Conservation (phyloP, 768 basidiomycete genomes). For the Pisolithus marmoratus region DNA sequence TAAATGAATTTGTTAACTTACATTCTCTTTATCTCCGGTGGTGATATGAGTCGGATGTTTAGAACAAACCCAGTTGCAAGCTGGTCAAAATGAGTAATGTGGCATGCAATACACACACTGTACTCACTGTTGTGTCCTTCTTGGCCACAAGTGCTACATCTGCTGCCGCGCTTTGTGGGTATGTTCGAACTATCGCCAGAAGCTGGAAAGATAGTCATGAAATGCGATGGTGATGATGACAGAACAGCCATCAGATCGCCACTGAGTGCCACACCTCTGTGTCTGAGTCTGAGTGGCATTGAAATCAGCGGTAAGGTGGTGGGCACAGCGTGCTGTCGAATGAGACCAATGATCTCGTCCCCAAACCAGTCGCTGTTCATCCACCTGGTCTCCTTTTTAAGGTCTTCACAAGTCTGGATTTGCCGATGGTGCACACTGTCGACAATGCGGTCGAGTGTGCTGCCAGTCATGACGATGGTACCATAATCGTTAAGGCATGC, state of each 20-base stretch:
- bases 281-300: background rate
- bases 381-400: constrained; percentile 19
- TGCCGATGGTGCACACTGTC: constrained; percentile 17
- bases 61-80: no score
- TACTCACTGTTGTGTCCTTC: constrained; percentile 6
- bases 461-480: constrained; percentile 11
- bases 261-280: background rate
- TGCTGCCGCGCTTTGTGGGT: background rate
- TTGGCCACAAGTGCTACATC: constrained; percentile 3
- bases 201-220: no score
- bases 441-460: constrained; percentile 15
- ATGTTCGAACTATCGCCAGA: background rate
- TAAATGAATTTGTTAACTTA: no score
- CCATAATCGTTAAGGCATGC: constrained; percentile 8
- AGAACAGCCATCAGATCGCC: background rate
- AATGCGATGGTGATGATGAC: no score
- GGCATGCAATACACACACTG: background rate
- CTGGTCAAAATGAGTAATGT: no score
- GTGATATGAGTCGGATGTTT: no score
- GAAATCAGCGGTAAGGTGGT: background rate
- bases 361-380: background rate
- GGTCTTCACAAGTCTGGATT: constrained; percentile 6
- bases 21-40: no score
- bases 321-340: background rate
- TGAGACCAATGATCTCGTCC: background rate